These are phyloP conservation scores for Rhinocladiella mackenziei DNA, from an alignment of 2,329 filamentous ascomycete species.

Conservation along the genomic window DNA sequence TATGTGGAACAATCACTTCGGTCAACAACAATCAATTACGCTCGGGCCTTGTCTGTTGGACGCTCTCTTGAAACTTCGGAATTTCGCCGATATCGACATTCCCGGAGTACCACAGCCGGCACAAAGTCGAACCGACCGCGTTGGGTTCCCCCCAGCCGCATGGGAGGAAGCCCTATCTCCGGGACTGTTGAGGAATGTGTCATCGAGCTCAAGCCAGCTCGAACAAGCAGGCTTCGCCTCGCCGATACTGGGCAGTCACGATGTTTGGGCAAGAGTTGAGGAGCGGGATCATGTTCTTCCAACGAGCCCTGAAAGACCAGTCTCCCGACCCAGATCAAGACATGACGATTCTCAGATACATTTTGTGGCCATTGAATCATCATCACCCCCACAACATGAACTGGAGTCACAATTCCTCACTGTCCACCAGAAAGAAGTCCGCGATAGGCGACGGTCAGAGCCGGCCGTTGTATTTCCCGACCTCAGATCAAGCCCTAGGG, in stretches of 20 bases:
- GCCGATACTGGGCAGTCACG: conserved; percentile 16
- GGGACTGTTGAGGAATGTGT: not conserved
- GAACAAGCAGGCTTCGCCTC: conserved; percentile 5
- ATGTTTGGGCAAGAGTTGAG: not conserved
- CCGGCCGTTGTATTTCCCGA: conserved; percentile 65
- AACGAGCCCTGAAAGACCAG: conserved; percentile 44
- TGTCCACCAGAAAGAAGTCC: conserved; percentile 72
- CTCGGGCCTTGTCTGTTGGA: conserved; percentile 64
- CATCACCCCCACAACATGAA: conserved; percentile 46
- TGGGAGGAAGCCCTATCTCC: not conserved
- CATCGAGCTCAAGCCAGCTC: not conserved
- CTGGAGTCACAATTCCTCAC: conserved; percentile 70
- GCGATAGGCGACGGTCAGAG: conserved; percentile 64
- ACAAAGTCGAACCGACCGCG: not conserved
- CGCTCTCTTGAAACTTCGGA: conserved; percentile 45
- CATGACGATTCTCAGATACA: conserved; percentile 81
- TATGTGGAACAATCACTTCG: conserved; percentile 70
- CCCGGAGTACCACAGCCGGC: not conserved
- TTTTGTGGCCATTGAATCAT: conserved; percentile 66
- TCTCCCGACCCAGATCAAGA: conserved; percentile 52
- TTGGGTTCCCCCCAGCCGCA: not conserved
- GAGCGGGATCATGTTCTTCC: not conserved
- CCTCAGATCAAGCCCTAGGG: conserved; percentile 54
- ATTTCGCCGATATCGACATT: conserved; percentile 1
- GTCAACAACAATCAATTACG: conserved; percentile 53